Evolutionary conservation across 805 yeast species (phyloP).

Genomic region (Sungouiella thailandica): DNA sequence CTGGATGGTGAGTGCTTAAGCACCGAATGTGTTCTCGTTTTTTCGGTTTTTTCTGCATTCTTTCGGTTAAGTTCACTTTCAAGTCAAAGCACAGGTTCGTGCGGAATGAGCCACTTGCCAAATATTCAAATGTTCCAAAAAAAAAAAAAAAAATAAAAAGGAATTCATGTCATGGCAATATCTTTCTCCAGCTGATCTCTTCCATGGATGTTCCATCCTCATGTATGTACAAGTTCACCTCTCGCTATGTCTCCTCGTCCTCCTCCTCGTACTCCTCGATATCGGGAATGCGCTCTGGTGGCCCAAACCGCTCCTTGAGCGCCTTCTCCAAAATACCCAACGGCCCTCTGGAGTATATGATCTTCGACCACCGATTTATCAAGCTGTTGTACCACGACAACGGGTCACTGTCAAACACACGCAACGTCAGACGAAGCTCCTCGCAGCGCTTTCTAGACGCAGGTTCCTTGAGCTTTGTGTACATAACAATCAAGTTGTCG

Average conservation of each 20-base stretch:
- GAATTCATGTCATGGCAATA: too few relatives aligned
- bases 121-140: too few relatives aligned
- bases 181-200: too few relatives aligned
- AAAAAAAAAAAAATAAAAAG: too few relatives aligned
- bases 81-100: too few relatives aligned
- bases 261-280: conserved; percentile 40
- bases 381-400: conserved; percentile 31
- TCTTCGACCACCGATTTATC: conserved; percentile 30
- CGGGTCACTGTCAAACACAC: conserved; percentile 21
- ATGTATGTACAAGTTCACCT: not conserved
- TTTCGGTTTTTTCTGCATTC: too few relatives aligned
- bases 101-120: too few relatives aligned
- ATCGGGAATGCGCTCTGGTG: conserved; percentile 27
- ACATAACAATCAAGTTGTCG: conserved; percentile 30
- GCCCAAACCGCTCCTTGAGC: conserved; percentile 34
- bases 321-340: conserved; percentile 38
- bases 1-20: too few relatives aligned
- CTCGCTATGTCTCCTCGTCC: conserved; percentile 22
- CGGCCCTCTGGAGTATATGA: conserved; percentile 38
- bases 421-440: conserved; percentile 20
- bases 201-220: too few relatives aligned
- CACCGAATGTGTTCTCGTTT: too few relatives aligned
- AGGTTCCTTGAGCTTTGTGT: conserved; percentile 20
- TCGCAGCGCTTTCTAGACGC: conserved; percentile 24
- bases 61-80: too few relatives aligned